Percentiles rank a stretch among this genome's conserved stretches.
Evolutionary conservation across 306 rosid genomes (phyloP).

Genomic region (Quillaja saponaria): DNA sequence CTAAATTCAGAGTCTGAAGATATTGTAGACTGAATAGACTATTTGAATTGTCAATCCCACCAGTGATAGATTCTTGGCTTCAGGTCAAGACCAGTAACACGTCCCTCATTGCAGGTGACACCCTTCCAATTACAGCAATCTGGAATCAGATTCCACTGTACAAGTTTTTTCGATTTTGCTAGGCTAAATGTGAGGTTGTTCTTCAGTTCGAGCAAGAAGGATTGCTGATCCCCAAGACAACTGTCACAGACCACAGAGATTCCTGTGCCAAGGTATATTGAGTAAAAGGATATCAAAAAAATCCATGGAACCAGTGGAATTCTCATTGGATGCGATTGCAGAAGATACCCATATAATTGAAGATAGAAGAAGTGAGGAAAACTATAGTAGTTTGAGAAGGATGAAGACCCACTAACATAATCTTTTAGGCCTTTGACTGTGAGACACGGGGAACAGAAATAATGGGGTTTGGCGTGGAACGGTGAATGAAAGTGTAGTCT

Average conservation of each 20-base stretch:
- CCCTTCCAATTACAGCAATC: constrained; percentile 57
- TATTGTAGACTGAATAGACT: constrained; percentile 32
- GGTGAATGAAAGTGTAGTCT: no score
- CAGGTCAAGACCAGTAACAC: constrained; percentile 38
- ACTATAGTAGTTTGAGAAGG: no score
- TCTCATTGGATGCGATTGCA: constrained; percentile 31
- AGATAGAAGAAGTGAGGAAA: no score
- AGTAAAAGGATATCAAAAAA: constrained; percentile 16
- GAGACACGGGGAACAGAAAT: no score
- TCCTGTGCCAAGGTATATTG: constrained; percentile 13
- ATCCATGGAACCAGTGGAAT: constrained; percentile 30
- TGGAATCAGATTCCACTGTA: constrained; percentile 32
- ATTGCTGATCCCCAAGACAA: constrained; percentile 45
- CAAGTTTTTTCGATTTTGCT: constrained; percentile 26
- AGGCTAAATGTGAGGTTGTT: constrained; percentile 10
- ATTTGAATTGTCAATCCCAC: constrained; percentile 35
- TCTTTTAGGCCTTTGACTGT: no score
- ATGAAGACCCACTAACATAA: no score
- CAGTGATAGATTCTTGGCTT: constrained; percentile 34
- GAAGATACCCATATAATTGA: no score
- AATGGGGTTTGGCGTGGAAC: no score
- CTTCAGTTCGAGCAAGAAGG: constrained; percentile 46
- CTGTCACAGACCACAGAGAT: constrained; percentile 20
- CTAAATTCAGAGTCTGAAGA: constrained; percentile 36
- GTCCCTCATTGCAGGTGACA: constrained; percentile 37